Evolutionary conservation across 2,329 filamentous ascomycete species (phyloP), one percentile per base, ranked within the genome.

Genomic region (Aureobasidium namibiae): DNA sequence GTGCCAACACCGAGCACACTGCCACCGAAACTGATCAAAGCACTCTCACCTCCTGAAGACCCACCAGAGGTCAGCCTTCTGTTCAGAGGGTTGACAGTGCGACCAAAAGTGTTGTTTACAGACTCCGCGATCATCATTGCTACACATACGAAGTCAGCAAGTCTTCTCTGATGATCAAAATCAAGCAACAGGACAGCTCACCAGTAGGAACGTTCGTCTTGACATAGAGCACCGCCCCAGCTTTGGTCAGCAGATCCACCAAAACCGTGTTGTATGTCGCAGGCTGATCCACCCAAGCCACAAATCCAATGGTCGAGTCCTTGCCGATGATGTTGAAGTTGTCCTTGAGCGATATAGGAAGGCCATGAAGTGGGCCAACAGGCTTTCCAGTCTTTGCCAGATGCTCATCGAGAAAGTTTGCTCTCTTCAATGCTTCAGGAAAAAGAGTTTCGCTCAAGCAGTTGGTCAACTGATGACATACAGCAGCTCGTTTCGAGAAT

Each of bases 261-360:
- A 88, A 72, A 0, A 79, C 76, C 0, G 82, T 78, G 67, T 87
- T 81, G 62, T 76, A 70, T 33, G 71, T 69, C 14, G 80, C 83
- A 0, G 86, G 83, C 46, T 85, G 76, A 39, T 79, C 78, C 3
- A 85, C 82, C 60, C 86, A 78, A 0, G 80, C 79, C 0, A 80
- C 80, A 62, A 90, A 86, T 5, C 87, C 86, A 0, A 86, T 77
- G 0, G 83, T 85, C 23, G 82, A 75, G 62, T 86, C 83, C 13
- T 83, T 75, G 6, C 83, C 83, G 2, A 70, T 68, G 14, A 88
- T 73, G 60, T 88, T 80, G 75, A 89, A 86, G 66, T 86, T 84
- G 72, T 90, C 87, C 66, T 90, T 90, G 48, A 90, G 77, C 0
- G 84, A 82, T 49, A 87, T 74, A 0, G 84, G 83, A 0, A 87